Evolutionary conservation across 2,329 filamentous ascomycete genomes (phyloP).

Genomic region (Fusarium sarcochroum): DNA sequence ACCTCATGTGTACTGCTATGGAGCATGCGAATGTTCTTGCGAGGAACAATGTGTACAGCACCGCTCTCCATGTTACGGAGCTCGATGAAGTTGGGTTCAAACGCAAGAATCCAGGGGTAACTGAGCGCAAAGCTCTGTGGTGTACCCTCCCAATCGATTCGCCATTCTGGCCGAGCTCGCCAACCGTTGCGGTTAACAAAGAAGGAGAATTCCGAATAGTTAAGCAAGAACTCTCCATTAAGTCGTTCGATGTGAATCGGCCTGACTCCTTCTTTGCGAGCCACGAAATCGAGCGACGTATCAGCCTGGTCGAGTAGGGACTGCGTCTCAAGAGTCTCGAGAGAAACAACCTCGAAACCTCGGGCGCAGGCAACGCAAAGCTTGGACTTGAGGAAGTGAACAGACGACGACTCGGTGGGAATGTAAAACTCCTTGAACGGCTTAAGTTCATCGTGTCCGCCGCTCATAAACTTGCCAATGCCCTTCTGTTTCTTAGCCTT

Average conservation of each 20-base stretch:
- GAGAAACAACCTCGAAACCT: conserved; percentile 96
- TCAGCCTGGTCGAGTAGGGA: conserved; percentile 97
- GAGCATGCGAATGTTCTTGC: conserved; percentile 97
- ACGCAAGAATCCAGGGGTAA: conserved; percentile 96
- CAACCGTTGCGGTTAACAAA: conserved; percentile 99
- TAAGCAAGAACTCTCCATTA: conserved; percentile 96
- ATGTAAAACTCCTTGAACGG: conserved; percentile 99
- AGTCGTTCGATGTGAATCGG: conserved; percentile 98
- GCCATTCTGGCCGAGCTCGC: conserved; percentile 96
- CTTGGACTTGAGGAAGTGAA: conserved; percentile 97
- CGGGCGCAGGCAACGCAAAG: conserved; percentile 95
- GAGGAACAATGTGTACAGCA: conserved; percentile 94
- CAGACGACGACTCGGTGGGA: conserved; percentile 96
- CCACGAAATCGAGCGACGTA: conserved; percentile 97
- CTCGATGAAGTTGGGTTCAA: conserved; percentile 98
- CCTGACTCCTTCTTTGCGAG: conserved; percentile 91
- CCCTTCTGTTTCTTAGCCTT: conserved; percentile 97
- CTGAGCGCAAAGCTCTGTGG: conserved; percentile 94
- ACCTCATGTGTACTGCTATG: conserved; percentile 98
- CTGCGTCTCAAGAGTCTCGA: conserved; percentile 98
- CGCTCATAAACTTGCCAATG: conserved; percentile 94
- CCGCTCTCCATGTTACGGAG: conserved; percentile 95
- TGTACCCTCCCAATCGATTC: conserved; percentile 96
- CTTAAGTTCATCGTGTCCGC: conserved; percentile 92
- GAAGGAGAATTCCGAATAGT: conserved; percentile 99